phyloP scores from a whole-genome alignment of 495 filamentous ascomycete genomes.

The Xylaria venustula region DNA sequence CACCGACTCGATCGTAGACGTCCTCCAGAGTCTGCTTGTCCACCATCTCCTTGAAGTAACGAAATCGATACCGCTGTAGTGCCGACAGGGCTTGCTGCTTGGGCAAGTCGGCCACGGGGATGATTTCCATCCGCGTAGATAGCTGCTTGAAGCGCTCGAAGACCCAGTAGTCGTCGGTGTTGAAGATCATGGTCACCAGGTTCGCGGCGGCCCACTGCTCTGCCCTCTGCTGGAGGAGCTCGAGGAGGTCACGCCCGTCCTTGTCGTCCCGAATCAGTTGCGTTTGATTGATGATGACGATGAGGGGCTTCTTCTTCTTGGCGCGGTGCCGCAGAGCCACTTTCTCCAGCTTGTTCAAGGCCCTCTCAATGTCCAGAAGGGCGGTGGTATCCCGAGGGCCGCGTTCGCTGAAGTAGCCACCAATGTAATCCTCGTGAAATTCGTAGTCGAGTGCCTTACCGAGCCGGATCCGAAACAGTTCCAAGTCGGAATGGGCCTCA shows the following conservation, averaged over 20 bases:
- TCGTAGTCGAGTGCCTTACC: constrained; percentile 95
- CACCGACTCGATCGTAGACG: constrained; percentile 82
- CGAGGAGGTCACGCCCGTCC: constrained; percentile 84
- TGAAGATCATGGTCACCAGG: constrained; percentile 86
- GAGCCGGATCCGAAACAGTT: constrained; percentile 89
- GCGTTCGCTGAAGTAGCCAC: constrained; percentile 88
- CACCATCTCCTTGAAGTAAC: constrained; percentile 63
- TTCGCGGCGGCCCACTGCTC: constrained; percentile 93
- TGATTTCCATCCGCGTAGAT: constrained; percentile 87
- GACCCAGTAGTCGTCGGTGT: constrained; percentile 96
- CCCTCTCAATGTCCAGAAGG: constrained; percentile 89
- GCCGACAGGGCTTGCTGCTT: constrained; percentile 74
- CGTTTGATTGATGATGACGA: constrained; percentile 87
- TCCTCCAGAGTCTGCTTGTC: constrained; percentile 59
- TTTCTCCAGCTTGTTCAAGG: constrained; percentile 97
- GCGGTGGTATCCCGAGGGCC: constrained; percentile 90
- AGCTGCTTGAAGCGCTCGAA: constrained; percentile 91
- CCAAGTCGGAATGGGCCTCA: constrained; percentile 90
- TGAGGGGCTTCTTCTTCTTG: constrained; percentile 61
- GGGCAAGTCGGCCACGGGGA: constrained; percentile 75
- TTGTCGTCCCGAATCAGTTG: constrained; percentile 90
- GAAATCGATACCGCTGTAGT: constrained; percentile 68
- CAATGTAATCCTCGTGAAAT: constrained; percentile 88
- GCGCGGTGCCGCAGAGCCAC: constrained; percentile 70
- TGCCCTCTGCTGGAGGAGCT: constrained; percentile 91